Evolutionary conservation across 2,329 filamentous ascomycete genomes (phyloP), one percentile per base, ranked within the genome.

Genomic region (Hypomyces perniciosus): DNA sequence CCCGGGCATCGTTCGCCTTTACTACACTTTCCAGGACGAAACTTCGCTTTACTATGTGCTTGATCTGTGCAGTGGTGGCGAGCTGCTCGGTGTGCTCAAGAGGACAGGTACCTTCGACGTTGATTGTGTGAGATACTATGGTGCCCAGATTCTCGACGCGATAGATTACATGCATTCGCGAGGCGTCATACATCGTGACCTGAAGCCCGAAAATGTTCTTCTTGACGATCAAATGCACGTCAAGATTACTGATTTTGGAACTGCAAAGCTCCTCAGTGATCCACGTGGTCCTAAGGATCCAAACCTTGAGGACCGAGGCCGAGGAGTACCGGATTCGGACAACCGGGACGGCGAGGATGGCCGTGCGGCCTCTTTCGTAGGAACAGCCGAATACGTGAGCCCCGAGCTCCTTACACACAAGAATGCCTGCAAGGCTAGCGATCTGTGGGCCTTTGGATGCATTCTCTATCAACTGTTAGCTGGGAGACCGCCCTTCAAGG

Each of bases 11-110:
- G 91, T 99, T 51, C 87, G 93, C 56, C 78, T 99, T 40, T 99
- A 97, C 70, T 99, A 99, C 70, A 99, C 93, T 2, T 99, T 99
- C 64, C 93, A 99, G 68, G 93, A 99, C 68, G 92, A 97, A 66
- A 81, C 87, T 26, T 97, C 91, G 4, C 76, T 99, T 4, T 99
- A 99, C 72, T 99, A 97, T 66, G 93, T 99, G 27, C 77, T 99
- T 56, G 93, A 99, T 66, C 75, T 97, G 48, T 95, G 92, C 61
- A 90, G 86, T 62, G 90, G 90, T 31, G 93, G 93, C 52, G 93
- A 99, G 69, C 77, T 99, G 13, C 74, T 99, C 5, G 91, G 90
- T 8, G 90, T 96, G 6, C 69, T 99, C 59, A 99, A 99, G 71
- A 92, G 92, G 68, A 91, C 93, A 62, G 85, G 87, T 9, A 95